Evolutionary conservation across 306 rosid species (phyloP).

Genomic region (Lupinus albus): DNA sequence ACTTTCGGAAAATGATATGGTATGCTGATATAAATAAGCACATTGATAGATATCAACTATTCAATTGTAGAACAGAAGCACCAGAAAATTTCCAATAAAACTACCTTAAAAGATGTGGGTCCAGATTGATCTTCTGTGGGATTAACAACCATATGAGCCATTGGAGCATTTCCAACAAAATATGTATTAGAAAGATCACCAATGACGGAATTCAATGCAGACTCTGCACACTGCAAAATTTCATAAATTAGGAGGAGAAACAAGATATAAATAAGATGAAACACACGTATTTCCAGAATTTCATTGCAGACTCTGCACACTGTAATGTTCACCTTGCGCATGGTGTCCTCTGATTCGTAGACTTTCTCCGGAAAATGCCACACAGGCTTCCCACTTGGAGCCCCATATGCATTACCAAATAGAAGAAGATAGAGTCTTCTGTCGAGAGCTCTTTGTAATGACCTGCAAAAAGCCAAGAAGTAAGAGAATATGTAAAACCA

Average conservation of each 20-base stretch:
- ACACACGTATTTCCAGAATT: background rate
- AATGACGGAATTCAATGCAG: constrained; percentile 70
- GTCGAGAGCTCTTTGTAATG: constrained; percentile 91
- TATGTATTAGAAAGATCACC: constrained; percentile 85
- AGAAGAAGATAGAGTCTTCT: constrained; percentile 84
- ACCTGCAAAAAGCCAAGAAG: constrained; percentile 51
- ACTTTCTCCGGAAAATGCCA: constrained; percentile 92
- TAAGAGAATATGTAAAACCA: constrained; percentile 17
- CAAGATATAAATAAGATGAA: constrained; percentile 20
- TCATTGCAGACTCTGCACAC: too few relatives aligned
- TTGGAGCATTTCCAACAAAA: constrained; percentile 97
- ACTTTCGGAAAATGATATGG: constrained; percentile 9
- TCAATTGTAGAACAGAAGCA: background rate
- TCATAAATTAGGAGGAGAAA: background rate
- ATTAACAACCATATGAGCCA: constrained; percentile 70
- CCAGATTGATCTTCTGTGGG: constrained; percentile 50
- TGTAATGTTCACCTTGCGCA: constrained; percentile 60
- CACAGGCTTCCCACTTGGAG: constrained; percentile 59
- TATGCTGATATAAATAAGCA: background rate
- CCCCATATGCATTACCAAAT: constrained; percentile 57
- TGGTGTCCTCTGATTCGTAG: constrained; percentile 77
- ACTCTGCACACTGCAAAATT: constrained; percentile 80
- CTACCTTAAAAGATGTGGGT: constrained; percentile 68
- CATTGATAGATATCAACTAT: background rate
- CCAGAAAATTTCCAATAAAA: constrained; percentile 2